phyloP scores from a whole-genome alignment of 331 rosid species.

The Prunus yedoensis region DNA sequence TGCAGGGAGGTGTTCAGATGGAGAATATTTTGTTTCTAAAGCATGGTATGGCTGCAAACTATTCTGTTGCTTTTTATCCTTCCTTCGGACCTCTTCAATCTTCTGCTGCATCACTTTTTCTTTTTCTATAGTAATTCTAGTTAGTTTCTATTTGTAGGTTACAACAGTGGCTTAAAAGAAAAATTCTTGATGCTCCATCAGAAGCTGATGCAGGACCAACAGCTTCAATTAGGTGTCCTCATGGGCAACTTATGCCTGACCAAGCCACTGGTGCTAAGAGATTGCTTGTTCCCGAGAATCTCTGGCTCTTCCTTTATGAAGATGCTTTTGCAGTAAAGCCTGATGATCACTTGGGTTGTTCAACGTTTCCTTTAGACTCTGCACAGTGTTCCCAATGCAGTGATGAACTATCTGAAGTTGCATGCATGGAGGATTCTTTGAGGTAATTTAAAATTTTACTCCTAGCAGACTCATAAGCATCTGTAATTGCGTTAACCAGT shows the following conservation, averaged over 20 bases:
- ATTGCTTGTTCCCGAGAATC: constrained; percentile 79
- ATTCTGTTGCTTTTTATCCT: constrained; percentile 18
- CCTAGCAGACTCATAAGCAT: constrained; percentile 20
- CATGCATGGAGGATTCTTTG: constrained; percentile 82
- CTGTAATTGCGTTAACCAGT: constrained; percentile 29
- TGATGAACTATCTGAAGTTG: constrained; percentile 85
- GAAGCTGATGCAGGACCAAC: constrained; percentile 97
- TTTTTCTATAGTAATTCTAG: constrained; percentile 6
- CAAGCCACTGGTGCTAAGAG: constrained; percentile 90
- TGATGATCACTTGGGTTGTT: constrained; percentile 61
- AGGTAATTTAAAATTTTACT: constrained; percentile 46
- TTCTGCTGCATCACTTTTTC: constrained; percentile 2
- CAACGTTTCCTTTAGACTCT: constrained; percentile 62
- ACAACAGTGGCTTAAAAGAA: constrained; percentile 95
- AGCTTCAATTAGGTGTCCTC: constrained; percentile 80
- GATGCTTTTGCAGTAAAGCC: constrained; percentile 71
- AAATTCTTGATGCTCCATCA: constrained; percentile 89
- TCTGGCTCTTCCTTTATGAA: constrained; percentile 79
- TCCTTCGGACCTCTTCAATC: background rate
- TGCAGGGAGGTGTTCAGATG: constrained; percentile 69
- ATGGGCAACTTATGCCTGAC: constrained; percentile 85
- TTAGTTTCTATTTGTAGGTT: constrained; percentile 54
- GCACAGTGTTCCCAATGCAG: constrained; percentile 69
- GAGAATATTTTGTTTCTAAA: constrained; percentile 67
- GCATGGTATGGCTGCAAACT: constrained; percentile 63